phyloP scores from a whole-genome alignment of 1,284 basidiomycete species.

The Abortiporus biennis region DNA sequence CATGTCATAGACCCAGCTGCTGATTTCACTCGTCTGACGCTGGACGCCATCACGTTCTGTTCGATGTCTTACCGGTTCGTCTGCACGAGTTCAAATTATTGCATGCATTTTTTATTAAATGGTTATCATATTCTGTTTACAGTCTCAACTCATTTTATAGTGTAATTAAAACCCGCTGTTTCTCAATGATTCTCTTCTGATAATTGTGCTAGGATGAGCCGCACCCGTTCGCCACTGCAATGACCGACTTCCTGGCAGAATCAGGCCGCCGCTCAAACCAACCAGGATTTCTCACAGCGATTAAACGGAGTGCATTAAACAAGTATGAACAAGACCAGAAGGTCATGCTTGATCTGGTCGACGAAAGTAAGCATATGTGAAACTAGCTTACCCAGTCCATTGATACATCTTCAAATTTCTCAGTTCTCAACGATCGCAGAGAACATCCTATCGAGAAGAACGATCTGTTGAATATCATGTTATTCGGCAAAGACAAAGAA shows the following conservation, averaged over 20 bases:
- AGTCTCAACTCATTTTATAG: conserved; percentile 37
- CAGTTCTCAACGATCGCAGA: conserved; percentile 34
- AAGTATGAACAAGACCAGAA: conserved; percentile 36
- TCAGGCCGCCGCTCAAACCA: conserved; percentile 30
- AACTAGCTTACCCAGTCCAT: not conserved
- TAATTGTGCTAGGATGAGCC: conserved; percentile 22
- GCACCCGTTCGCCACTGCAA: conserved; percentile 37
- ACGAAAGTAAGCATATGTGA: conserved; percentile 28
- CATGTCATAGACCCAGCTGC: conserved; percentile 36
- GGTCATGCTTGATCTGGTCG: conserved; percentile 33
- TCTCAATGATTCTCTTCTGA: not conserved
- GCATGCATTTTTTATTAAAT: conserved; percentile 1
- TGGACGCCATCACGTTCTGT: conserved; percentile 41
- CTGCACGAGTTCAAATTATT: not conserved
- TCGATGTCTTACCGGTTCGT: conserved; percentile 38
- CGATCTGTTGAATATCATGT: conserved; percentile 42
- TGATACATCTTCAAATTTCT: conserved; percentile 2
- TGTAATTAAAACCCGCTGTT: conserved; percentile 10
- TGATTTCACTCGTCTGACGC: conserved; percentile 43
- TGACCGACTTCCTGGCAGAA: conserved; percentile 38
- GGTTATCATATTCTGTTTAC: not conserved
- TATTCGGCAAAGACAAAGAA: conserved; percentile 39
- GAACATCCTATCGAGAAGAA: conserved; percentile 32
- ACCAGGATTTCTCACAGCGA: conserved; percentile 28
- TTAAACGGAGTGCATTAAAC: conserved; percentile 29